Evolutionary conservation across 768 basidiomycete genomes (phyloP), one percentile per base, ranked within the genome.

Genomic region (Hygrophorus pudorinus): DNA sequence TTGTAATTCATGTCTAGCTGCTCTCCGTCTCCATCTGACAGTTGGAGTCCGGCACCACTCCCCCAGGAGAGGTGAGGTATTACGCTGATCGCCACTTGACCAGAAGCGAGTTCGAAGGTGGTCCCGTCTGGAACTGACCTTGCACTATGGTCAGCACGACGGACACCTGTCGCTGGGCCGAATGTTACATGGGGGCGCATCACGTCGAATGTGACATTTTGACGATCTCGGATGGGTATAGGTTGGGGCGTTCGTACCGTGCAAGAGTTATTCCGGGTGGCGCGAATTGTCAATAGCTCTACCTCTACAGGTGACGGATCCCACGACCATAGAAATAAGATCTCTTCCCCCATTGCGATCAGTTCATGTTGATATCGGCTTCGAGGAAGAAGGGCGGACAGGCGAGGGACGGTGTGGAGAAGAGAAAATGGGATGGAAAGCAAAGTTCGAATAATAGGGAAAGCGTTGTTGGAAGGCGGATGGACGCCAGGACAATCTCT

Each of bases 391-490:
- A 47, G 37, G 13, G 42, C 20, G 10, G 28, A 17, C 7, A 50
- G 38, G 16, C 49, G 46, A 41, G 49, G 49, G 24, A 39, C 13
- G 21, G 29, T 46, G 42, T 50, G 49, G 35, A 50, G 46, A 38
- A 50, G 31, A 14, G 49, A 46, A 34, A 50, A 50, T 7, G 49
- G 49, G 7, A 50, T 42, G 9, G 49, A 50, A 18, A 50, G 46
- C 11, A 50, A 36, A 39, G 49, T 50, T 16, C 13, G 12, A 21
- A 50, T 50, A 5, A 38, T 16, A 16, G 49, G 49, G 45, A 50
- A 50, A 17, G 45, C 41, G 10, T 42, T 35, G 9, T 31, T 9
- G 31, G 31, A 40, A 37, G 17, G 10, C 31, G 36, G 41, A 38
- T 44, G 20, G 43, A 44, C 27, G 16, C 49, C 49, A 16, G 49